Evolutionary conservation across 257 asterid genomes (phyloP).

Genomic region (Primulina tabacum): DNA sequence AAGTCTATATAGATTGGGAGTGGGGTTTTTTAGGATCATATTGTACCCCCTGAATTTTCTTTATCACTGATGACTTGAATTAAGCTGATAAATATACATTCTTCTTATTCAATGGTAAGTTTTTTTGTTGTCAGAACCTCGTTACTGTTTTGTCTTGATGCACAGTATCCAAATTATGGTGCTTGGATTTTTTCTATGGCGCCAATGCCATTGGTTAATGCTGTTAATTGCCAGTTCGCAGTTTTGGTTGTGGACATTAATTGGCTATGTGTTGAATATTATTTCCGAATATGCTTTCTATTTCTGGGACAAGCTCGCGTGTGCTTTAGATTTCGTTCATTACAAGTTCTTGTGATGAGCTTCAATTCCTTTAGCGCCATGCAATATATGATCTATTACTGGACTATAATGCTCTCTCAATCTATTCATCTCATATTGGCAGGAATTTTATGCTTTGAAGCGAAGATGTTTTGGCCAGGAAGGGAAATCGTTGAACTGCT

Average conservation of each 20-base stretch:
- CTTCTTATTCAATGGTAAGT: slow-evolving; percentile 17
- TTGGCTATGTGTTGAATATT: slow-evolving; percentile 16
- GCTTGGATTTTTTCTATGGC: slow-evolving; percentile 3
- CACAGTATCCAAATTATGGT: slow-evolving; percentile 9
- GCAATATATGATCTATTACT: slow-evolving; percentile 16
- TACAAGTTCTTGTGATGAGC: slow-evolving; percentile 5
- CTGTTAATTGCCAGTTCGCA: neutral
- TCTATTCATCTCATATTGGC: slow-evolving; percentile 29
- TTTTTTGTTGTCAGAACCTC: neutral
- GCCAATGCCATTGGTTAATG: slow-evolving; percentile 3
- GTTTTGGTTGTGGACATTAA: slow-evolving; percentile 15
- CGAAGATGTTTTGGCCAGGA: slow-evolving; percentile 76
- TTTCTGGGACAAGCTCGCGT: neutral
- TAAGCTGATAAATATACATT: slow-evolving; percentile 11
- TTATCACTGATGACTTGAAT: slow-evolving; percentile 6
- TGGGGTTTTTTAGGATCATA: neutral
- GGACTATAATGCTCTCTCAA: slow-evolving; percentile 19
- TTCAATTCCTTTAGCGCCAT: neutral
- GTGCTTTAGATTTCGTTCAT: slow-evolving; percentile 21
- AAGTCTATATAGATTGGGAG: slow-evolving; percentile 28
- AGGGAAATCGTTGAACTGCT: slow-evolving; percentile 77
- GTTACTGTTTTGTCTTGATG: slow-evolving; percentile 11
- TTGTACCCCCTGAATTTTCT: slow-evolving; percentile 1
- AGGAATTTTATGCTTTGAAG: slow-evolving; percentile 91
- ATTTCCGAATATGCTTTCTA: slow-evolving; percentile 16